Evolutionary conservation across 2,329 filamentous ascomycete species (phyloP).

Genomic region (Cadophora sp.): DNA sequence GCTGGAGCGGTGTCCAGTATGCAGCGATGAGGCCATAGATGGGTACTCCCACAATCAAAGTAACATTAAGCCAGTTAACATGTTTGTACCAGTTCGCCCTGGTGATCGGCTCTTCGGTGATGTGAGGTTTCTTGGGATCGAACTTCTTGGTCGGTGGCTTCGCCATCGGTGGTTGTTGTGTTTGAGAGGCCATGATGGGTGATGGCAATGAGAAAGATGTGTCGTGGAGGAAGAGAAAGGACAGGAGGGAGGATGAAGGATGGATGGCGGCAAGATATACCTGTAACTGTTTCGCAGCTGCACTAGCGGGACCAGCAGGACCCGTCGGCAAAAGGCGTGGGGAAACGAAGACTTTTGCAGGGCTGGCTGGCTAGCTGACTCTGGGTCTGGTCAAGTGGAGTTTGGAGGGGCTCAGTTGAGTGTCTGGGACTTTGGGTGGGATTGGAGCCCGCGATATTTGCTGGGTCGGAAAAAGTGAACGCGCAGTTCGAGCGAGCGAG

Average conservation of each 20-base stretch:
- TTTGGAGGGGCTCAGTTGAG: conserved; percentile 4
- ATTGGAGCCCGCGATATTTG: not conserved
- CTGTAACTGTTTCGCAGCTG: conserved; percentile 21
- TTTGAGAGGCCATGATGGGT: conserved; percentile 37
- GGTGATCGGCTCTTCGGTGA: conserved; percentile 83
- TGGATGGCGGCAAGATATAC: conserved; percentile 30
- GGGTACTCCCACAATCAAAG: conserved; percentile 80
- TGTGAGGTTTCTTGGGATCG: conserved; percentile 77
- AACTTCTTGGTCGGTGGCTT: conserved; percentile 48
- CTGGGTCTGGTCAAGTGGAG: not conserved
- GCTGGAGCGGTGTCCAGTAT: conserved; percentile 77
- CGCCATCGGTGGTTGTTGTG: conserved; percentile 37
- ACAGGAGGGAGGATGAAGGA: too few species aligned
- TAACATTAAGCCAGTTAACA: conserved; percentile 91
- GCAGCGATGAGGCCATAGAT: conserved; percentile 74
- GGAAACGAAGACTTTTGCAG: conserved; percentile 5
- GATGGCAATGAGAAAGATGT: conserved; percentile 24
- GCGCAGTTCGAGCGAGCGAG: not conserved
- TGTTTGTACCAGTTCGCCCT: conserved; percentile 88
- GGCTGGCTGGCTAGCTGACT: too few species aligned
- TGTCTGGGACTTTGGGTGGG: conserved; percentile 1
- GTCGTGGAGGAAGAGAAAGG: conserved; percentile 27
- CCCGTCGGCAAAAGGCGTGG: conserved; percentile 11
- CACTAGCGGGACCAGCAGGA: conserved; percentile 10
- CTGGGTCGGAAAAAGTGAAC: not conserved